Base-by-base conservation (phyloP, 176 grass and related monocot genomes). In the Chrysopogon serrulatus region DNA sequence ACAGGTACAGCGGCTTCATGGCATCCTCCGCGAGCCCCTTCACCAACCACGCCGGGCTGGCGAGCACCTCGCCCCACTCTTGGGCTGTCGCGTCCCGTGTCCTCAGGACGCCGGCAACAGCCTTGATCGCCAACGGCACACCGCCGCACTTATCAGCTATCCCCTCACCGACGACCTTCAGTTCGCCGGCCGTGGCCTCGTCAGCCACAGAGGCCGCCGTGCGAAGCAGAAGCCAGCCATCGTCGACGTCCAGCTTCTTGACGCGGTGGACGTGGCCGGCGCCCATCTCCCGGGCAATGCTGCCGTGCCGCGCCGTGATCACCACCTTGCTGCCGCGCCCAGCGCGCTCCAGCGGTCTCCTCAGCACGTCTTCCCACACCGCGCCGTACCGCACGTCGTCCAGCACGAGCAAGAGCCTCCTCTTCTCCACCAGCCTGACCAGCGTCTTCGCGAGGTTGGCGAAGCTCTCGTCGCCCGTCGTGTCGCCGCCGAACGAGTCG, bases 321-420 rank as follows among this genome's bases (percentile, higher is more conserved):
- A 97, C 62, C 75, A 93, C 86, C 71, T 69, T 91, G 77, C 91
- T 88, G 71, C 88, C 86, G 65, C 61, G 54, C 17, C 86, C 81
- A 14, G 87, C 65, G 24, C 36, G 17, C 77, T 78, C 12, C 34
- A 97, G 82, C 9, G 74, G 84, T 21, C 37, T 40, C 73, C 80
- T 36, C 64, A 91, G 81, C 57, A 82, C 49, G 15, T 88, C 80
- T 5, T 83, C 78, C 94, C 91, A 97, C 67, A 86, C 83, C 5
- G 60, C 65, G 40, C 85, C 44, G 44, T 91, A 39, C 18, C 71
- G 77, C 36, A 93, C 84, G 70, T 84, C 91, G 81, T 91, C 89
- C 39, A 93, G 69, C 72, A 97, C 94, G 31, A 97, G 83, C 36
- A 97, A 18, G 74, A 78, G 82, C 79, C 54, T 91, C 54, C 48